These are phyloP conservation scores for Microdochium bolleyi DNA, from an alignment of 2,329 filamentous ascomycete species.

Conservation along the genomic window DNA sequence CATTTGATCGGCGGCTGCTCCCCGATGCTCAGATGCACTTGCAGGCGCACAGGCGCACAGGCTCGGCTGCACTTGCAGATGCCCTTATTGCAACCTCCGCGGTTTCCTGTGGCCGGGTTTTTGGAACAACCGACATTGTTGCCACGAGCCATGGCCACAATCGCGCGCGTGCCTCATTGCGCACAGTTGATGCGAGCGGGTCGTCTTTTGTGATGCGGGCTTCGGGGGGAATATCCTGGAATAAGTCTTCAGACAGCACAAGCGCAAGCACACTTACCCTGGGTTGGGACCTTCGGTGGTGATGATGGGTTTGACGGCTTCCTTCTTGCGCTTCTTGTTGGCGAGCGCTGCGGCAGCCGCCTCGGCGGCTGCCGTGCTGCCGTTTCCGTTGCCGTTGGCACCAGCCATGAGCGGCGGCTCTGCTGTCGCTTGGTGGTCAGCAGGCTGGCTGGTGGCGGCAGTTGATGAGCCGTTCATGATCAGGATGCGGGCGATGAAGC, in stretches of 20 bases:
- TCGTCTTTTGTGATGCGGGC: too few species aligned
- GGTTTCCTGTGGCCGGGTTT: not conserved
- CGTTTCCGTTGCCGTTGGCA: conserved; percentile 18
- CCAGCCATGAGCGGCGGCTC: conserved; percentile 20
- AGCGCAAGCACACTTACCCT: conserved; percentile 27
- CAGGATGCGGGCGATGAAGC: not conserved
- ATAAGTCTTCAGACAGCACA: not conserved
- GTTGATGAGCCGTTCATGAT: not conserved
- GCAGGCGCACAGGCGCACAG: too few species aligned
- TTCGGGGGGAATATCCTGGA: not conserved
- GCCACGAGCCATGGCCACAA: too few species aligned
- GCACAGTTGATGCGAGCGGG: too few species aligned
- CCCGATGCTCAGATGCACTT: too few species aligned
- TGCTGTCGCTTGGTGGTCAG: not conserved
- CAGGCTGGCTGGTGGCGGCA: not conserved
- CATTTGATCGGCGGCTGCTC: not conserved
- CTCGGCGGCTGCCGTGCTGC: conserved; percentile 9
- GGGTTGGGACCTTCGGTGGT: conserved; percentile 51
- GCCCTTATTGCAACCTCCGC: not conserved
- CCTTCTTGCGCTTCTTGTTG: conserved; percentile 76
- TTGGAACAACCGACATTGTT: too few species aligned
- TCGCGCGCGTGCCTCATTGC: too few species aligned
- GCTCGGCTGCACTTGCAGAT: too few species aligned
- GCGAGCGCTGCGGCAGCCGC: conserved; percentile 17
- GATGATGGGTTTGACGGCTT: conserved; percentile 67